Conservation (phyloP, 1,139 yeast genomes). For the Magnusiomyces clavatus region DNA sequence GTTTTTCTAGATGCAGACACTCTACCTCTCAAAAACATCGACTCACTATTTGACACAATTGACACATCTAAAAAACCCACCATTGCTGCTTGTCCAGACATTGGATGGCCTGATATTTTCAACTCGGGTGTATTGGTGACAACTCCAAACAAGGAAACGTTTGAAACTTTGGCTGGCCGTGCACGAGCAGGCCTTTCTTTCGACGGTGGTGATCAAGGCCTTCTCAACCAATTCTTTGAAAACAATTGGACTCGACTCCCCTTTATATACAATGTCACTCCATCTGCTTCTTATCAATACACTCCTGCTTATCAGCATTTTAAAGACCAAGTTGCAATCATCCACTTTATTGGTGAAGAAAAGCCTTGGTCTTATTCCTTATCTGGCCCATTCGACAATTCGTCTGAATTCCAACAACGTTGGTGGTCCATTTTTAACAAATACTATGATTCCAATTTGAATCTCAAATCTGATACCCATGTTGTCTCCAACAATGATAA, state of each 20-base stretch:
- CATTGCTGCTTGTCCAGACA: constrained; percentile 71
- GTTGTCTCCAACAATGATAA: background rate
- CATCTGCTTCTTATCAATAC: constrained; percentile 70
- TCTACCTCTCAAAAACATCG: constrained; percentile 46
- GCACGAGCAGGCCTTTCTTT: constrained; percentile 45
- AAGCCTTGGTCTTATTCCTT: constrained; percentile 65
- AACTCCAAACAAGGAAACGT: constrained; percentile 47
- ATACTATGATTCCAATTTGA: constrained; percentile 27
- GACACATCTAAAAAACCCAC: constrained; percentile 12
- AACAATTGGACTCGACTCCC: constrained; percentile 61
- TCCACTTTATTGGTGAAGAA: constrained; percentile 73
- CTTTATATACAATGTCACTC: constrained; percentile 79
- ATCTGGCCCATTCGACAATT: constrained; percentile 11
- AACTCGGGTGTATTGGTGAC: constrained; percentile 79
- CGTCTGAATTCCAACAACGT: constrained; percentile 19
- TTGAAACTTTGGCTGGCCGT: constrained; percentile 35
- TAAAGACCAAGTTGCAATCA: constrained; percentile 44
- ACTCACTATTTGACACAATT: constrained; percentile 34
- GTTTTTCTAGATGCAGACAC: constrained; percentile 82
- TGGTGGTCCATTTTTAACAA: constrained; percentile 44
- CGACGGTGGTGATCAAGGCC: constrained; percentile 96
- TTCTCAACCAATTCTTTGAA: constrained; percentile 73
- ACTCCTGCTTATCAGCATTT: constrained; percentile 71
- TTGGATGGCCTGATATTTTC: constrained; percentile 94
- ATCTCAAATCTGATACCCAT: constrained; percentile 4